A percentile compares a stretch with the other conserved stretches of the same genome.
These are phyloP conservation scores for Auricularia sp. DNA, from an alignment of 768 basidiomycete species.

Conservation along the genomic window DNA sequence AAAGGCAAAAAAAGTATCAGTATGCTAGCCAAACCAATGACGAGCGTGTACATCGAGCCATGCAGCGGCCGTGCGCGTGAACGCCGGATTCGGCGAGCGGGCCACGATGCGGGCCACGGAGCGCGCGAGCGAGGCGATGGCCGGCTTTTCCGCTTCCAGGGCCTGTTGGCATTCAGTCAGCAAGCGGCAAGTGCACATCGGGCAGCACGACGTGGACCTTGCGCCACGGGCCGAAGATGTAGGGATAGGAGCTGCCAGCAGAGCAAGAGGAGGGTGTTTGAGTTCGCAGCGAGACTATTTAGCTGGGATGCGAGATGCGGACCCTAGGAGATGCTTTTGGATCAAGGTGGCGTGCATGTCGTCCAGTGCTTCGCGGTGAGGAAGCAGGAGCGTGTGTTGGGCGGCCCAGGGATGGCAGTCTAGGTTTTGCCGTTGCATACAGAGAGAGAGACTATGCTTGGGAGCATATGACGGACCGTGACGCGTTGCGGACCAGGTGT, in stretches of 20 bases:
- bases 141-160: conserved; percentile 42
- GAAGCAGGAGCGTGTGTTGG: conserved; percentile 5
- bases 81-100: conserved; percentile 41
- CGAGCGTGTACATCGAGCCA: neutral
- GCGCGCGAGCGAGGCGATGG: conserved; percentile 38
- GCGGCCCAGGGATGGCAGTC: neutral
- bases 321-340: conserved; percentile 9
- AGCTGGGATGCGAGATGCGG: conserved; percentile 2
- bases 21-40: neutral
- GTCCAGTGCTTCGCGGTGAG: conserved; percentile 7
- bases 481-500: neutral
- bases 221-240: conserved; percentile 64
- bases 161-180: conserved; percentile 30
- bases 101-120: conserved; percentile 43
- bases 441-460: too few species aligned
- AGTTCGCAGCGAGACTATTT: too few species aligned
- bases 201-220: conserved; percentile 31
- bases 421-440: neutral
- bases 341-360: neutral
- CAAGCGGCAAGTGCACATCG: conserved; percentile 6
- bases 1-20: neutral
- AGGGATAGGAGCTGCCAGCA: conserved; percentile 54
- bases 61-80: conserved; percentile 22
- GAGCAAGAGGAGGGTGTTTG: conserved; percentile 3
- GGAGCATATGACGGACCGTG: neutral